phyloP scores from a whole-genome alignment of 192 early-diverging fungal genomes.

The Neocallimastix lanati region DNA sequence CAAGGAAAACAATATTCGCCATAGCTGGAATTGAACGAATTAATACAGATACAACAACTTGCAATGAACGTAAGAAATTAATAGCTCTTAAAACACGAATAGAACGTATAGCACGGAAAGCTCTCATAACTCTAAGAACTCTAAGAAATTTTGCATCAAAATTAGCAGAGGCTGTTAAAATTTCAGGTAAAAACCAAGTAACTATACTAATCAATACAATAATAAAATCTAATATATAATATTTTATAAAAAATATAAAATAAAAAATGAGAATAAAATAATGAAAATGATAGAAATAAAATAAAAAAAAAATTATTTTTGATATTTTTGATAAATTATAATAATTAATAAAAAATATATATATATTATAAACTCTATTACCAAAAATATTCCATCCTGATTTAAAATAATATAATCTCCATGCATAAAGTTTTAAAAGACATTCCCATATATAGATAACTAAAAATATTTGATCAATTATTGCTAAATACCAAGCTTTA shows the following conservation, averaged over 20 bases:
- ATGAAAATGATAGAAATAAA: too few relatives aligned
- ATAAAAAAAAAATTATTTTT: too few relatives aligned
- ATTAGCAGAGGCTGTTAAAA: slow-evolving; percentile 3
- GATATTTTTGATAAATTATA: too few relatives aligned
- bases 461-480: background rate
- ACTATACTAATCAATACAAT: slow-evolving; percentile 5
- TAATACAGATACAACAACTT: slow-evolving; percentile 15
- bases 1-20: slow-evolving; percentile 13
- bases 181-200: slow-evolving; percentile 8
- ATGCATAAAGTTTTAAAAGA: background rate
- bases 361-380: background rate
- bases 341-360: too few relatives aligned
- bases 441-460: background rate
- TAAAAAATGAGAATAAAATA: too few relatives aligned
- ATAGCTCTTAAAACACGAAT: slow-evolving; percentile 10
- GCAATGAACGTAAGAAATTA: slow-evolving; percentile 12
- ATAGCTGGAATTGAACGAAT: slow-evolving; percentile 20
- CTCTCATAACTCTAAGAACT: slow-evolving; percentile 9
- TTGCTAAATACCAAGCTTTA: background rate
- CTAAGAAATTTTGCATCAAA: slow-evolving; percentile 10
- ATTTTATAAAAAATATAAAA: too few relatives aligned
- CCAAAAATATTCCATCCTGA: background rate
- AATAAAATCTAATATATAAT: slow-evolving; percentile 3
- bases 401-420: background rate
- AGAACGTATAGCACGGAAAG: slow-evolving; percentile 8